These are phyloP conservation scores for Lentinus tigrinus DNA, from an alignment of 768 basidiomycete genomes.

Conservation along the genomic window DNA sequence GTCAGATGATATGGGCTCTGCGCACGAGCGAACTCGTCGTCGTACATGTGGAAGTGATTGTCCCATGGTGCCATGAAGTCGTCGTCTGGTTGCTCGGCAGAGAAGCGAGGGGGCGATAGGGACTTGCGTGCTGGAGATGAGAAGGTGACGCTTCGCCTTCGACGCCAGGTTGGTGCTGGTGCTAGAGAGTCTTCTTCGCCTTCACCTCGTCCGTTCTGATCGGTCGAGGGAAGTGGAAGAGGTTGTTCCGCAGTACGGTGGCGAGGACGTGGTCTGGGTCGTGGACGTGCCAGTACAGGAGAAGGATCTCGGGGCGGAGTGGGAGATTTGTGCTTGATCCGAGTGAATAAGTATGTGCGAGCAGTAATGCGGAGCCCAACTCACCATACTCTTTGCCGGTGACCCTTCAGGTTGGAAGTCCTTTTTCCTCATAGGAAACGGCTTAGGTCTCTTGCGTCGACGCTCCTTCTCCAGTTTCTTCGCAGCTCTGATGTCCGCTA, in stretches of 20 bases:
- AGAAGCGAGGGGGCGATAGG: background rate
- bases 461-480: slow-evolving; percentile 2
- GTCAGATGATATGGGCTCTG: background rate
- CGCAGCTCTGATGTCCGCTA: background rate
- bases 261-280: slow-evolving; percentile 5
- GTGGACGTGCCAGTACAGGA: background rate
- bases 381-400: background rate
- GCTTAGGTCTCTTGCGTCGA: background rate
- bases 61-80: background rate
- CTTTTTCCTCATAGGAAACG: slow-evolving; percentile 15
- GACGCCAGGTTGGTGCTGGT: background rate
- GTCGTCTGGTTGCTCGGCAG: background rate
- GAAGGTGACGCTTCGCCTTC: slow-evolving; percentile 5
- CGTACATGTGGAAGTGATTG: background rate
- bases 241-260: background rate
- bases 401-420: background rate
- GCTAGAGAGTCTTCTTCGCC: background rate
- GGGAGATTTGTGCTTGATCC: background rate
- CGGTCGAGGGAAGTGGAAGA: background rate
- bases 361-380: too few relatives aligned
- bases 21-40: slow-evolving; percentile 19
- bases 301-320: background rate
- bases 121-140: background rate
- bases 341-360: background rate
- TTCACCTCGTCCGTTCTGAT: background rate